A percentile compares a stretch with the other conserved stretches of the same genome.
Evolutionary conservation across 2,329 filamentous ascomycete genomes (phyloP).

Genomic region (Trichoderma sp.): DNA sequence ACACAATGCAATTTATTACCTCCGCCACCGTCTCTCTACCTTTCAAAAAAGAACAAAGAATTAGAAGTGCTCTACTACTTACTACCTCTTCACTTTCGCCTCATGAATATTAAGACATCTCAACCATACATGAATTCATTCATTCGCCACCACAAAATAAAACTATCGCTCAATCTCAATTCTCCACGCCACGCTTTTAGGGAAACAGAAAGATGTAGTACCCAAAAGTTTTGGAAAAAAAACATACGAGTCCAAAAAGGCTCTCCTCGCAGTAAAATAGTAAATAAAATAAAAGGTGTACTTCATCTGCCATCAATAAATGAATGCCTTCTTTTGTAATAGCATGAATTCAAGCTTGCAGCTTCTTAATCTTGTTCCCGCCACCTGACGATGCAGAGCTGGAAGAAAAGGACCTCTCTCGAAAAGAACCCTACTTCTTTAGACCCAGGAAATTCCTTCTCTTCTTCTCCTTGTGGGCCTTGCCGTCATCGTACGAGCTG

Average conservation of each 20-base stretch:
- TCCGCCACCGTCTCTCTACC: neutral
- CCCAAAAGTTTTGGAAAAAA: constrained; percentile 5
- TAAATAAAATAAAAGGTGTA: neutral
- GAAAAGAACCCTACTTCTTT: constrained; percentile 53
- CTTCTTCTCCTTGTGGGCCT: constrained; percentile 62
- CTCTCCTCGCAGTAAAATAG: neutral
- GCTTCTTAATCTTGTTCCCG: constrained; percentile 4
- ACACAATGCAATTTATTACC: neutral
- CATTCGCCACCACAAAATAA: constrained; percentile 3
- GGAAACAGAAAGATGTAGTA: constrained; percentile 5
- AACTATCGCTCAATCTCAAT: constrained; percentile 10
- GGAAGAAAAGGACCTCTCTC: constrained; percentile 24
- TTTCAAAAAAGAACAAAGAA: neutral
- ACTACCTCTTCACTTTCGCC: neutral
- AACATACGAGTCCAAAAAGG: neutral
- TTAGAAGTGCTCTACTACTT: neutral
- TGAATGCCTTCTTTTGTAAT: neutral
- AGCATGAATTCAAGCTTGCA: neutral
- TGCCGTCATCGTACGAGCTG: constrained; percentile 38
- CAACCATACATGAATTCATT: neutral
- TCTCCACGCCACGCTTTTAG: constrained; percentile 18
- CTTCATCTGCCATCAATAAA: neutral
- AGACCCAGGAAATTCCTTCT: constrained; percentile 59
- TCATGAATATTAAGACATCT: constrained; percentile 7
- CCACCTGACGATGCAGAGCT: neutral